Conservation (phyloP, 2,329 filamentous ascomycete species). For the Pseudogymnoascus sp. region DNA sequence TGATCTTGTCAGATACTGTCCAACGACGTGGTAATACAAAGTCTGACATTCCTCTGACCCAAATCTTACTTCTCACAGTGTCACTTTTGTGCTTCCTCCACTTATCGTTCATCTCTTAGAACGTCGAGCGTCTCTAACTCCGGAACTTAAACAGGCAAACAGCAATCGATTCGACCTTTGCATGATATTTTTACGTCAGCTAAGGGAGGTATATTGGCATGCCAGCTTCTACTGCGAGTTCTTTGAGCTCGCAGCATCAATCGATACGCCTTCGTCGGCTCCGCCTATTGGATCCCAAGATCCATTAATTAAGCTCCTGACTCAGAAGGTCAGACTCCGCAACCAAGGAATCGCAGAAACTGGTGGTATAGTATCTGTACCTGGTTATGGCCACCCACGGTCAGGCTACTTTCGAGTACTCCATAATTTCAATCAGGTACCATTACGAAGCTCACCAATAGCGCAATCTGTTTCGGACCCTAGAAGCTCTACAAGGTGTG, state of each 20-base stretch:
- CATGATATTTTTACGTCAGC: constrained; percentile 15
- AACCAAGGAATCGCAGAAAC: neutral
- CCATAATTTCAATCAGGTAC: neutral
- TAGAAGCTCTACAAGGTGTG: neutral
- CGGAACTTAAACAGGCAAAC: neutral
- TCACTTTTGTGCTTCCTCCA: constrained; percentile 15
- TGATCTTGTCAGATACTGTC: constrained; percentile 16
- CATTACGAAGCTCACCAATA: neutral
- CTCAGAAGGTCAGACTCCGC: neutral
- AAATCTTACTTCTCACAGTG: constrained; percentile 11
- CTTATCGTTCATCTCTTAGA: constrained; percentile 18
- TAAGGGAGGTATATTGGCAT: constrained; percentile 20
- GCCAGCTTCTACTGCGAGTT: constrained; percentile 20
- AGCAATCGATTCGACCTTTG: constrained; percentile 14
- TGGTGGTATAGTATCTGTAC: neutral
- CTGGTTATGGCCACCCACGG: neutral
- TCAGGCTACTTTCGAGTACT: neutral
- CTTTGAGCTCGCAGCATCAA: constrained; percentile 14
- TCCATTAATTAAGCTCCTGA: constrained; percentile 4
- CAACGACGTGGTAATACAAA: constrained; percentile 16
- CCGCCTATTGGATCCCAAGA: neutral
- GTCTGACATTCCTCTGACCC: neutral
- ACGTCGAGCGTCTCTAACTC: constrained; percentile 9
- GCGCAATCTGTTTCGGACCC: neutral
- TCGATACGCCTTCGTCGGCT: neutral